These are phyloP conservation scores for Exophiala xenobiotica DNA, from an alignment of 2,329 filamentous ascomycete species.

Conservation along the genomic window DNA sequence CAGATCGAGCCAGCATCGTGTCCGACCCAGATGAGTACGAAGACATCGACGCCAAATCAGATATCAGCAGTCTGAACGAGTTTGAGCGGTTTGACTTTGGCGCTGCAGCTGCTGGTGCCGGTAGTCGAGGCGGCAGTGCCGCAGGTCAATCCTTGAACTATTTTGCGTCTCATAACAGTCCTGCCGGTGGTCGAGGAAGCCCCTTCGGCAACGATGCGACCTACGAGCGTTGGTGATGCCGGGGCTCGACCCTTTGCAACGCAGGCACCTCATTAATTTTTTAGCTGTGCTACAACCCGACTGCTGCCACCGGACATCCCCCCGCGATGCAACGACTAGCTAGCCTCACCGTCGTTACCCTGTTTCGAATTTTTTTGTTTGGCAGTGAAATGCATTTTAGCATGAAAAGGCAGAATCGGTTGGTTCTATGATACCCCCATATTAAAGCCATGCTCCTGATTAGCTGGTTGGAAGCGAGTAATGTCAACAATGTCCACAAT, in stretches of 20 bases:
- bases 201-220: slow-evolving; percentile 14
- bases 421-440: neutral
- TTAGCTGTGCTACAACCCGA: neutral
- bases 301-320: no score
- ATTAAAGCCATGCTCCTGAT: no score
- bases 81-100: slow-evolving; percentile 29
- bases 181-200: slow-evolving; percentile 17
- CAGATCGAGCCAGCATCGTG: slow-evolving; percentile 16
- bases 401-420: neutral
- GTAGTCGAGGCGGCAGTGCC: slow-evolving; percentile 21
- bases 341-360: neutral
- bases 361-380: neutral
- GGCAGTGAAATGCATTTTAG: neutral
- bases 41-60: slow-evolving; percentile 30
- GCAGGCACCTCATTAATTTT: neutral
- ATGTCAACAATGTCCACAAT: no score
- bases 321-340: no score
- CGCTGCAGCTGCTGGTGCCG: slow-evolving; percentile 6
- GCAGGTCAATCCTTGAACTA: slow-evolving; percentile 18
- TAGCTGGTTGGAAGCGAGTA: no score
- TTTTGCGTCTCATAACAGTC: slow-evolving; percentile 21
- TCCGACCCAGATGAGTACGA: slow-evolving; percentile 30
- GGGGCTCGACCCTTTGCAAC: neutral
- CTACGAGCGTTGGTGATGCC: slow-evolving; percentile 23
- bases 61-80: slow-evolving; percentile 30